Conservation (phyloP, 2,329 filamentous ascomycete genomes). For the Aspergillus latus region DNA sequence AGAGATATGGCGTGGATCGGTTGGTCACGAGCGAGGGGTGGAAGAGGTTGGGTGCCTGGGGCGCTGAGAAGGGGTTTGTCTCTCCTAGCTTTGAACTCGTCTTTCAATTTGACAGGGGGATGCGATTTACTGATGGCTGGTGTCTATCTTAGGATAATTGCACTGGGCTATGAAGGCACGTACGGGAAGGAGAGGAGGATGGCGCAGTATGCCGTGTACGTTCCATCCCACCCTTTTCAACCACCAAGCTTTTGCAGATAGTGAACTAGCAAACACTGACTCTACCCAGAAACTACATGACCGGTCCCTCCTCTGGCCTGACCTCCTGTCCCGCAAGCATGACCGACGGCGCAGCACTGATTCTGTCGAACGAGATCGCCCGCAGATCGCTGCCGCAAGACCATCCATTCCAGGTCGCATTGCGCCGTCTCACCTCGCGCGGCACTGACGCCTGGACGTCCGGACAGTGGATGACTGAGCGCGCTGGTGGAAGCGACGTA, state of each 20-base stretch:
- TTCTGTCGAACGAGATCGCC: conserved; percentile 27
- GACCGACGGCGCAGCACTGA: conserved; percentile 45
- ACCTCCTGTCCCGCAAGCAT: conserved; percentile 67
- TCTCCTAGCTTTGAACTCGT: background rate
- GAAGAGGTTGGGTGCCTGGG: conserved; percentile 44
- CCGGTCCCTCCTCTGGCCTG: conserved; percentile 59
- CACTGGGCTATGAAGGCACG: conserved; percentile 25
- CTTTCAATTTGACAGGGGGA: background rate
- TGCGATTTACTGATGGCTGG: background rate
- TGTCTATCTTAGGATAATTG: conserved; percentile 21
- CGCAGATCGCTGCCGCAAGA: conserved; percentile 1
- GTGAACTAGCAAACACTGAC: background rate
- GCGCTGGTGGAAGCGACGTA: conserved; percentile 68
- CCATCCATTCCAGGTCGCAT: conserved; percentile 6
- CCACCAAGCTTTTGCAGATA: background rate
- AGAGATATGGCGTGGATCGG: conserved; percentile 52
- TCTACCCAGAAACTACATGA: conserved; percentile 43
- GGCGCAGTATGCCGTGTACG: conserved; percentile 32
- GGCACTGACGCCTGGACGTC: conserved; percentile 59
- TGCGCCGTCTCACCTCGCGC: conserved; percentile 6
- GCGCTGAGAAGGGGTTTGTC: conserved; percentile 29
- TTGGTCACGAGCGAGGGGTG: conserved; percentile 67
- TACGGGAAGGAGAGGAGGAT: conserved; percentile 24
- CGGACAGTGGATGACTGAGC: conserved; percentile 77
- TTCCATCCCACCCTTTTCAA: background rate